Evolutionary conservation across 768 basidiomycete genomes (phyloP), one percentile per base, ranked within the genome.

Genomic region (Tulasnella sp.): DNA sequence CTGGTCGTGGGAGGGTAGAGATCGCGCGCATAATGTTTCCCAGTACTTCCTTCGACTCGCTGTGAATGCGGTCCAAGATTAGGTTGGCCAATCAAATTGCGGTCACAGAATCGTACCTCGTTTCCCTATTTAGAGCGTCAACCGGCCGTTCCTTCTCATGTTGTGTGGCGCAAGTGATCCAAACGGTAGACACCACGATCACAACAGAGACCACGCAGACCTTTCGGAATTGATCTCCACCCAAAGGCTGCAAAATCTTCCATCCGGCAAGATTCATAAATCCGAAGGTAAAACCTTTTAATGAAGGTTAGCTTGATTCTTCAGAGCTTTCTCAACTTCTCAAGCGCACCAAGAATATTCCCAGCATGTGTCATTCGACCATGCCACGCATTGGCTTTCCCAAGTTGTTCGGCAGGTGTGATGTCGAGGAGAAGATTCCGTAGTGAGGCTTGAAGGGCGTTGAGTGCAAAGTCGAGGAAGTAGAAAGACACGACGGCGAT

Each of bases 301-400:
- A 19, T 11, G 41, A 43, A 43, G 19, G 11, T n/a, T n/a, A 43
- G 11, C 11, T 43, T n/a, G 41, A 11, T 11, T 43, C 41, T 43
- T 11, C 41, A 11, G 11, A 43, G 11, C 41, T 11, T 11, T 43
- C 41, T 43, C 11, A 43, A 43, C 41, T 11, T 11, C 11, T 43
- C 41, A 11, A 11, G 19, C 41, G 41, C 97, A 8, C 96, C 96
- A 64, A 97, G 70, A 51, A 98, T 95, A 68, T 96, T 98, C 21
- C 93, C 96, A n/a, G 92, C 83, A 68, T 98, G 92, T 45, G 83
- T 86, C 88, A 97, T 96, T 63, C 91, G 78, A 48, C 94, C 88
- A 61, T 97, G 93, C 93, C 95, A 99, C 32, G 96, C 96, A 73
- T 98, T 99, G 3, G 86, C 92, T n/a, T 83, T 79, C 58, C 85